Base-by-base conservation (phyloP, 257 asterid species). In the Primulina tabacum region DNA sequence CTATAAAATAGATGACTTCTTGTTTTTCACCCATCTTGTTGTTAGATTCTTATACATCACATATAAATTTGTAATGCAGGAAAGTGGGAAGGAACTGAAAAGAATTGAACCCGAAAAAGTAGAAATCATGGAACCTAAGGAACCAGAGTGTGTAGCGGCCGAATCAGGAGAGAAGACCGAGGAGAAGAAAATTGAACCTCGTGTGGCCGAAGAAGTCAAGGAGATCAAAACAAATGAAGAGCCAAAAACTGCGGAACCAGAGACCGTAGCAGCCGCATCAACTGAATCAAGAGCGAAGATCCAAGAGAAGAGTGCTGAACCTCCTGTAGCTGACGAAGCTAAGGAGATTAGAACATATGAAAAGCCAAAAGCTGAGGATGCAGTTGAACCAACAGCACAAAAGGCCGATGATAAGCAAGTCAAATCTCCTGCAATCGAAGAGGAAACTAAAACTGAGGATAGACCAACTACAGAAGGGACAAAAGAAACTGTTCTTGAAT, bases 11-110 rank as follows among this genome's bases (percentile, higher is more conserved):
- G 29, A 56, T 59, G 18, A n/a, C 64, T 24, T 16, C 4, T 62
- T 62, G 10, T 11, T 28, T 0, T 57, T 37, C n/a, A 37, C 20
- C 11, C 61, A 7, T 56, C 63, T 24, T 60, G 64, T 9, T 64
- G 29, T 62, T 55, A 17, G 60, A 58, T 62, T 71, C 34, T 52
- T 20, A 55, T 65, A 14, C 3, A 33, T 55, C 17, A 14, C 38
- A 2, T 61, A 47, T 55, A 12, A 47, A 47, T 47, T 47, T 47
- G 14, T 4, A 26, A 30, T 59, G 76, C 86, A 85, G 95, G 84
- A 80, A 79, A 83, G 79, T 50, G 89, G 75, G 70, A 85, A 87
- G 80, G 82, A 85, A 60, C 73, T 70, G 63, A 82, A 82, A 75
- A 73, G 43, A 30, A 68, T 73, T 70, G 89, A 77, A 70, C 75